phyloP scores from a whole-genome alignment of 306 rosid species.

The Dryas drummondii region DNA sequence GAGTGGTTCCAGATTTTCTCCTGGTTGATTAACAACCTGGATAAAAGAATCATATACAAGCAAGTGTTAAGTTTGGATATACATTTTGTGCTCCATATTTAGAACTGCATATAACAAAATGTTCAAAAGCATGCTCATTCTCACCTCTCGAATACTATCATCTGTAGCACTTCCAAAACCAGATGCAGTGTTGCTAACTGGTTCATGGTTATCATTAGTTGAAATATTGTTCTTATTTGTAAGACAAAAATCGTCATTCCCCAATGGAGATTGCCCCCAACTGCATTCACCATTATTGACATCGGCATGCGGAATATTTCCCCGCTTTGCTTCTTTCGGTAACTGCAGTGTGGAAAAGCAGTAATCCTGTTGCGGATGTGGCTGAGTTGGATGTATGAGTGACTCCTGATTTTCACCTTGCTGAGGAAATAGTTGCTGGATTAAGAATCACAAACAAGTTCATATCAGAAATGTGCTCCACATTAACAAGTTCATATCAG shows the following conservation, averaged over 20 bases:
- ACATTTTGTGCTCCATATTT: background rate
- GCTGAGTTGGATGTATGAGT: background rate
- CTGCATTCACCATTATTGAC: background rate
- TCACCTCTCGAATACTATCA: conserved; percentile 29
- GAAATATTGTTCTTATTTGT: too few species aligned
- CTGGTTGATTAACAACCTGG: conserved; percentile 11
- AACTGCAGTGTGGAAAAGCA: background rate
- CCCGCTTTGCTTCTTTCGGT: background rate
- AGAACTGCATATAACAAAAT: conserved; percentile 4
- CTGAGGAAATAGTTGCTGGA: too few species aligned
- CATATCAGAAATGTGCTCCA: background rate
- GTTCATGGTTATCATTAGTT: background rate
- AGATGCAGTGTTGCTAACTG: background rate
- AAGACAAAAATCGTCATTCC: too few species aligned
- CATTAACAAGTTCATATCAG: conserved; percentile 3
- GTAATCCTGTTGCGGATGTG: background rate
- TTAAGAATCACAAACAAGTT: background rate
- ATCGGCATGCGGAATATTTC: background rate
- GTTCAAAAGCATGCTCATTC: conserved; percentile 21
- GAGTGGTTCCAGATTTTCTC: background rate
- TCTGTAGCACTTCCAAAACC: background rate
- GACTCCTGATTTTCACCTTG: background rate
- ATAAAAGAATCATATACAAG: conserved; percentile 18
- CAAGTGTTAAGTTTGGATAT: conserved; percentile 5
- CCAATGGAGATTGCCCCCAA: too few species aligned